Base-by-base conservation (phyloP, 495 filamentous ascomycete species). In the Rhypophila decipiens region DNA sequence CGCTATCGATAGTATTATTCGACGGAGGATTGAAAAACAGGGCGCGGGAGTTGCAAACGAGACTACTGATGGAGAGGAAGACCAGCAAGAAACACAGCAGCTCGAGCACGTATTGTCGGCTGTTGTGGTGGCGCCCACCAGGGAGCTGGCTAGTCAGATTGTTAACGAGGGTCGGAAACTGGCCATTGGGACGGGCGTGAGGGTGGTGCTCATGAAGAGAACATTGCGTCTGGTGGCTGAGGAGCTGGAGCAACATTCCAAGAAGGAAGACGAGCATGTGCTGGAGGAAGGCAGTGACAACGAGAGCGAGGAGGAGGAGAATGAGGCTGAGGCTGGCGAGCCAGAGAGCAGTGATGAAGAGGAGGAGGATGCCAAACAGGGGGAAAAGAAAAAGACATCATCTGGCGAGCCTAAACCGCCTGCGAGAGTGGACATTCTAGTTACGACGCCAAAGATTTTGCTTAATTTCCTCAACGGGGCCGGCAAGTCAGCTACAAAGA, bases 121-220 rank as follows among this genome's bases (percentile, higher is more conserved):
- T 0, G 61, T 98, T 2, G 73, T 98, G 13, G 71, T 98, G 29
- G 93, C 88, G 5, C 93, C 93, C 22, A 98, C 93, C 10, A 87
- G 88, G 69, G 93, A 98, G 63, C 77, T 98, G 37, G 90, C 85
- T 2, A 79, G 76, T 23, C 93, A 98, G 64, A 96, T 96, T 61
- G 85, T 89, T 37, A 95, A 95, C 44, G 93, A 97, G 61, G 86
- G 86, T 3, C 77, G 82, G 53, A 96, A 95, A 63, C 64, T 97
- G 36, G 78, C 83, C 2, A 61, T 77, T 22, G 84, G 85, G 15
- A 95, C 88, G 0, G 85, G 87, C 1, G 75, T 96, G 12, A 86
- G 83, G 58, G 78, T 95, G 15, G 79, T 87, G 0, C 69, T 87
- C 22, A 87, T 97, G 84, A 86, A 78, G 60, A 94, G 89, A 67